A percentile compares a stretch with the other conserved stretches of the same genome.
Evolutionary conservation across 345 rosid species (phyloP).

Genomic region (Citrus hindsii): DNA sequence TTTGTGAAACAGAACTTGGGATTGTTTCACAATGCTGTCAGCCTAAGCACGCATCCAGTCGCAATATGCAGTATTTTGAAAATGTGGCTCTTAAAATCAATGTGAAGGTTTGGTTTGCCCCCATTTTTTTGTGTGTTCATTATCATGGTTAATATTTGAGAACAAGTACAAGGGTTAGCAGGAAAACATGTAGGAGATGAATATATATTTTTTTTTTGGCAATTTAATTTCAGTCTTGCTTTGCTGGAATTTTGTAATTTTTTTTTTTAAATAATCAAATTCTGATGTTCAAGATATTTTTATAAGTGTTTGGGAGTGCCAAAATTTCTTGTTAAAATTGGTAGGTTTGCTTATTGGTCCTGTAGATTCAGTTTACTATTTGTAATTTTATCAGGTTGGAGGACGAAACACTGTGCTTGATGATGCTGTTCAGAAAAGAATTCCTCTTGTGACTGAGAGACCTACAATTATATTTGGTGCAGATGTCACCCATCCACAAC

Average conservation of each 20-base stretch:
- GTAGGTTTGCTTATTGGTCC: background rate
- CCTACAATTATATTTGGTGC: conserved; percentile 87
- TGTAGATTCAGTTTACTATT: background rate
- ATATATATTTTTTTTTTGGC: background rate
- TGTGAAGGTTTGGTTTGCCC: conserved; percentile 54
- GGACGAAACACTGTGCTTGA: conserved; percentile 65
- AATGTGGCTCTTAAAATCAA: conserved; percentile 71
- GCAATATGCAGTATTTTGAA: conserved; percentile 50
- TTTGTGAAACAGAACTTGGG: conserved; percentile 75
- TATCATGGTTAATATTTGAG: background rate
- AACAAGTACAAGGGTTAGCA: background rate
- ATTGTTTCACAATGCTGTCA: conserved; percentile 75
- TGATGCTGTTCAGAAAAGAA: conserved; percentile 48
- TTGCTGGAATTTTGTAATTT: background rate
- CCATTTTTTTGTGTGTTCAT: background rate
- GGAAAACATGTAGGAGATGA: background rate
- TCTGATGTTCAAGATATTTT: background rate
- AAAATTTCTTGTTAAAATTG: background rate
- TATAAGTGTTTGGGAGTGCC: background rate
- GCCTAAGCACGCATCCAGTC: conserved; percentile 38
- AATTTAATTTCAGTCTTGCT: background rate
- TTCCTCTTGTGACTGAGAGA: conserved; percentile 48
- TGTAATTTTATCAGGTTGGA: conserved; percentile 42
- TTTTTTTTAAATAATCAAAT: background rate
- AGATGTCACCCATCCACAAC: conserved; percentile 72